Evolutionary conservation across 2,329 filamentous ascomycete species (phyloP), one percentile per base, ranked within the genome.

Genomic region (Diaporthe helianthi): DNA sequence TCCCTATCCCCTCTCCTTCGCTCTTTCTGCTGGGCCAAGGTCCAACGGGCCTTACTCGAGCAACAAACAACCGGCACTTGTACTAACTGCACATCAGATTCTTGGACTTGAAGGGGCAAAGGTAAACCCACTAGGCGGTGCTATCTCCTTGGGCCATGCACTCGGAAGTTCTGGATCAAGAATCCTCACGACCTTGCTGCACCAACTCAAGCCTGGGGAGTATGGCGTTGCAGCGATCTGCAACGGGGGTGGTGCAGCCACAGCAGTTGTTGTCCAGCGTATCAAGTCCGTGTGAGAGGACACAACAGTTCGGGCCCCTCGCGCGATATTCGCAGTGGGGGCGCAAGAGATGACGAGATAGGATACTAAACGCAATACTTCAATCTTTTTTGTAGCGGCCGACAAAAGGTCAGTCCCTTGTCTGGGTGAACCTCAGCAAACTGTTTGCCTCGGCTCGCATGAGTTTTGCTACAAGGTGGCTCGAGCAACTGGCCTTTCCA

Each of bases 151-250:
- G 2, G 95, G 95, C 24, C 95, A 98, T 78, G 94, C 95, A 5
- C 84, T 98, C 2, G 95, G 95, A 22, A 98, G 94, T 86, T 98
- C 94, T 1, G 95, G 95, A 17, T 94, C 93, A 29, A 89, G 95
- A 72, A 98, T 98, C 73, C 83, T 98, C 70, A 93, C 93, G 1
- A 97, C 94, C 0, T 82, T 98, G 71, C 85, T 98, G 71, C 95
- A 98, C 80, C 95, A 98, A 82, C 84, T 98, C 72, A 90, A 97
- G 83, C 89, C 91, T 49, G 94, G 94, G 44, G 93, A 99, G 82
- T 98, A 98, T 78, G 96, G 96, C 66, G 93, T 95, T 73, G 96
- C 94, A 19, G 94, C 94, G 3, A 98, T 99, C 71, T 98, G 96
- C 83, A 99, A 99, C 76, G 96, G 96, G 54, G 96, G 96, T 51